Evolutionary conservation across 257 asterid genomes (phyloP).

Genomic region (Solanum ossicruentum): DNA sequence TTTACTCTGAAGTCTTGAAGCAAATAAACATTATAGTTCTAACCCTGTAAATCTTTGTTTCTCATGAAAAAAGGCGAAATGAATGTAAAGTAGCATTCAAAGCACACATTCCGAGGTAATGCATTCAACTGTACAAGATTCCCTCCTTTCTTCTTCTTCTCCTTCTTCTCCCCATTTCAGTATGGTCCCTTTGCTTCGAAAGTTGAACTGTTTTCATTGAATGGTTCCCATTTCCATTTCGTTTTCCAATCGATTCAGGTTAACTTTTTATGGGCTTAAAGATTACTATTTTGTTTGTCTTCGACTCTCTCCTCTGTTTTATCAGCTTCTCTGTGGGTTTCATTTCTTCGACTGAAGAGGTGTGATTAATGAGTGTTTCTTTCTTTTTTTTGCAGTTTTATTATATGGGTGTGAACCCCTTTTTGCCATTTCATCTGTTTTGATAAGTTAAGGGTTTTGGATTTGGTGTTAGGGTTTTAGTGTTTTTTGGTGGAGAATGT

Average conservation of each 20-base stretch:
- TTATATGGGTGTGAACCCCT: neutral
- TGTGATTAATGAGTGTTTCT: neutral
- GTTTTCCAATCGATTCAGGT: constrained; percentile 18
- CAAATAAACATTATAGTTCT: neutral
- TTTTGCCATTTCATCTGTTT: neutral
- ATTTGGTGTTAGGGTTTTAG: neutral
- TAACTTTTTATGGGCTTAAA: constrained; percentile 1
- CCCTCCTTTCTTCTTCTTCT: neutral
- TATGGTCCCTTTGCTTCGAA: constrained; percentile 3
- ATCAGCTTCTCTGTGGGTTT: constrained; percentile 5
- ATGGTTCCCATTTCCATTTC: neutral
- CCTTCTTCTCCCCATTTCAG: constrained; percentile 8
- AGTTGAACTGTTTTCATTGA: constrained; percentile 6
- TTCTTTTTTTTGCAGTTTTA: neutral
- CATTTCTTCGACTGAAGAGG: neutral
- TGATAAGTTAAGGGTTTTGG: neutral
- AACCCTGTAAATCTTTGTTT: neutral
- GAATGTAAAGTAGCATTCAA: constrained; percentile 13
- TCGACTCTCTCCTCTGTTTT: constrained; percentile 8
- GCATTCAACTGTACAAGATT: constrained; percentile 8
- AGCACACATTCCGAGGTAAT: constrained; percentile 30
- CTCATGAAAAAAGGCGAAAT: neutral
- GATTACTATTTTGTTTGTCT: neutral
- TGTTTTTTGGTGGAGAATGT: neutral
- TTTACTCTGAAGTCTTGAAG: neutral